A percentile compares a stretch with the other conserved stretches of the same genome.
Conservation (phyloP, 306 rosid species). For the Albizia julibrissin region DNA sequence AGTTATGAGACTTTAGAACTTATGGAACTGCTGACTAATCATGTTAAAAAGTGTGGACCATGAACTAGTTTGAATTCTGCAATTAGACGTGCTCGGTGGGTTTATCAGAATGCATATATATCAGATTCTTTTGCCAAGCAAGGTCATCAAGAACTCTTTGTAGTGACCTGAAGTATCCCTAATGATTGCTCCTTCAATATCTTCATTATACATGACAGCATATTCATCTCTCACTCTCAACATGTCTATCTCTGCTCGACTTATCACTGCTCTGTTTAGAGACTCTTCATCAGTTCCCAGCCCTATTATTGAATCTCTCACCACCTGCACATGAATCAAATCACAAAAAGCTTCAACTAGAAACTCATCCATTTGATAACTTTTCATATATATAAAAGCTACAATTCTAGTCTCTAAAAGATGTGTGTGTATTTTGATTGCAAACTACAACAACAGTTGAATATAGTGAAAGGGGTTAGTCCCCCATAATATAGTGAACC, state of each 20-base stretch:
- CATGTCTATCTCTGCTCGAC: slow-evolving; percentile 78
- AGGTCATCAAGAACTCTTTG: slow-evolving; percentile 73
- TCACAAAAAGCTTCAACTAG: background rate
- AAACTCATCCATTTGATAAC: background rate
- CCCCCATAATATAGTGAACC: background rate
- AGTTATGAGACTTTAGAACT: slow-evolving; percentile 4
- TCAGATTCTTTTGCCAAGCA: slow-evolving; percentile 70
- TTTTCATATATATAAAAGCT: background rate
- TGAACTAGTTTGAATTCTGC: slow-evolving; percentile 16
- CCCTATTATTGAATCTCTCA: slow-evolving; percentile 67
- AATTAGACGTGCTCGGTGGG: slow-evolving; percentile 3
- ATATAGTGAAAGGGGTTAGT: background rate
- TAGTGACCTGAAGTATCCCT: slow-evolving; percentile 89
- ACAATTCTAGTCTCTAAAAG: too few species aligned
- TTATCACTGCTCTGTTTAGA: slow-evolving; percentile 74
- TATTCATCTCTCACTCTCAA: slow-evolving; percentile 64
- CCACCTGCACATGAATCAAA: slow-evolving; percentile 54
- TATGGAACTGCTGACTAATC: background rate
- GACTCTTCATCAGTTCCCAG: slow-evolving; percentile 92
- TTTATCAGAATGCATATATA: slow-evolving; percentile 9
- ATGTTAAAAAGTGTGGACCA: slow-evolving; percentile 11
- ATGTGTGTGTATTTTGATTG: background rate
- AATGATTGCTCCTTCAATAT: slow-evolving; percentile 60
- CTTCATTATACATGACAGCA: slow-evolving; percentile 47
- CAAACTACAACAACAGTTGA: background rate